Evolutionary conservation across 768 basidiomycete genomes (phyloP), one percentile per base, ranked within the genome.

Genomic region (Mycena venus): DNA sequence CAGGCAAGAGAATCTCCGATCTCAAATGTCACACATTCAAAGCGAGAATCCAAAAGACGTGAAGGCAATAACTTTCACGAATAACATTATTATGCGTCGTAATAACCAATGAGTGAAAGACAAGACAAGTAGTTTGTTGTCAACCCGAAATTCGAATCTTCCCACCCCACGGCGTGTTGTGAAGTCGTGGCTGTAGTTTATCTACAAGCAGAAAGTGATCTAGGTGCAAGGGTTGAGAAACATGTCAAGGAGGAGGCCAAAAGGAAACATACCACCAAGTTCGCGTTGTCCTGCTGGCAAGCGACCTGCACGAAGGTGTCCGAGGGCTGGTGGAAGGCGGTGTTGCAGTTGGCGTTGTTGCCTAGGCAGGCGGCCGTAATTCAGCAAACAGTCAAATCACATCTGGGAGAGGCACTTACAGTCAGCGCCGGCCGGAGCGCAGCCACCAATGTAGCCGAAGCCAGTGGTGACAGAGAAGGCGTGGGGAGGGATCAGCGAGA

Each of bases 401-500:
- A 59, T 21, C 61, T 27, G 53, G 0, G 21, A 61, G 40, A 53
- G 67, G 63, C 9, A 75, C 81, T 44, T 49, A 82, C 82, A 83
- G 72, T 80, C 79, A 29, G 77, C 75, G 25, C 82, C 82, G 32
- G 70, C 59, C 9, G 80, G 79, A 47, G 79, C 76, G 72, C 82
- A 82, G n/a, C 81, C 82, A 68, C 79, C 79, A 68, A 25, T 23
- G 71, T 65, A 82, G 79, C 78, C 79, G 68, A 85, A 85, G n/a
- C 83, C 83, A 58, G 81, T 80, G 40, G 81, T 82, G 19, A 85
- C 82, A 2, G 84, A 83, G 78, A 82, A 85, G 21, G 81, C 36
- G 60, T 80, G 82, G 21, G 83, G 82, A 32, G 82, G 75, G 44
- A 85, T 83, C 61, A 84, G 74, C 10, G 82, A 80, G 44, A 85